A percentile compares a stretch with the other conserved stretches of the same genome.
Evolutionary conservation across 345 rosid species (phyloP).

Genomic region (Populus euphratica): DNA sequence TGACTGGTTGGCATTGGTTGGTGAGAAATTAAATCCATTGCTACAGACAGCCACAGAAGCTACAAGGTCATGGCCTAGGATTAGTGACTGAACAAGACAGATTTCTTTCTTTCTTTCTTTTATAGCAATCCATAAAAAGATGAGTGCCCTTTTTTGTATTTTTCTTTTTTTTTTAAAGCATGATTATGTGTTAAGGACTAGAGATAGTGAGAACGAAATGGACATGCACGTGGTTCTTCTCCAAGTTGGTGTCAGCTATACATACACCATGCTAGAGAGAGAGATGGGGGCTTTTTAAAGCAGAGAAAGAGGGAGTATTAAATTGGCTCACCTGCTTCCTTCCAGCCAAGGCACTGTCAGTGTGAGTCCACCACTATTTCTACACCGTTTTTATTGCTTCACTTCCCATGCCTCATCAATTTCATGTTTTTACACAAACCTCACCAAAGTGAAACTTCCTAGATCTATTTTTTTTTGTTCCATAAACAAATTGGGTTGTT

Average conservation of each 20-base stretch:
- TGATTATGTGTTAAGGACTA: not conserved
- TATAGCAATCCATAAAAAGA: not conserved
- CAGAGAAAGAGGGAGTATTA: conserved; percentile 15
- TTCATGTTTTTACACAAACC: conserved; percentile 32
- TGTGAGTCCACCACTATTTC: conserved; percentile 10
- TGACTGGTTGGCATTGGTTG: conserved; percentile 28
- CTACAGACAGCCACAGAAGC: conserved; percentile 1
- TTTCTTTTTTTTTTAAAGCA: not conserved
- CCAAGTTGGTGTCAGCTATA: conserved; percentile 28
- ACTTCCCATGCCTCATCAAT: conserved; percentile 25
- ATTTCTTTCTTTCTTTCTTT: not conserved
- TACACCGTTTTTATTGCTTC: conserved; percentile 20
- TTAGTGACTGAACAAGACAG: conserved; percentile 25
- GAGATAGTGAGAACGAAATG: conserved; percentile 21
- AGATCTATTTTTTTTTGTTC: conserved; percentile 25
- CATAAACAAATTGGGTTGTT: conserved; percentile 1
- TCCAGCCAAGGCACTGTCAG: conserved; percentile 41
- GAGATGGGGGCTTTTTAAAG: not conserved
- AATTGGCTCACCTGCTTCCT: conserved; percentile 47
- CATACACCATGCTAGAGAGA: conserved; percentile 3
- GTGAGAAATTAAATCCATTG: conserved; percentile 45
- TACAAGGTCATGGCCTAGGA: not conserved
- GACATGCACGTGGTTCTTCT: conserved; percentile 56
- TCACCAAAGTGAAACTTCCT: conserved; percentile 20
- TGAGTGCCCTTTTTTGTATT: not conserved